These are phyloP conservation scores for Cladosporium colombiae DNA, from an alignment of 2,329 filamentous ascomycete genomes.

Conservation along the genomic window DNA sequence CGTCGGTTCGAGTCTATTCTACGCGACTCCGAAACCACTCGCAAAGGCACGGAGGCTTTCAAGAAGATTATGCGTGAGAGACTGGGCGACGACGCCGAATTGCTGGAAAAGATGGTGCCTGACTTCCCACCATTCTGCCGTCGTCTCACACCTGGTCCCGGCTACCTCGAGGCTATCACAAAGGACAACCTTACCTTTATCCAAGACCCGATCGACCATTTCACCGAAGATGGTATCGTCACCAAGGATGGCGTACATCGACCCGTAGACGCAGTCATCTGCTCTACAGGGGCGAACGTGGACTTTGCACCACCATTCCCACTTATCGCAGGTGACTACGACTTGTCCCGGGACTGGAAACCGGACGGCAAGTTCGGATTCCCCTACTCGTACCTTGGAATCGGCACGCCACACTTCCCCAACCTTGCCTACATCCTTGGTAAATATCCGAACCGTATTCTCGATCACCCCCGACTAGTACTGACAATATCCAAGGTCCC, in stretches of 20 bases:
- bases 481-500: conserved; percentile 40
- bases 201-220: conserved; percentile 42
- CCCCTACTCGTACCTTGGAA: conserved; percentile 33
- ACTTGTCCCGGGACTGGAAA: conserved; percentile 33
- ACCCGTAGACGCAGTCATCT: conserved; percentile 47
- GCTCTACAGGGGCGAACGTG: conserved; percentile 45
- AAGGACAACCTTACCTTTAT: conserved; percentile 50
- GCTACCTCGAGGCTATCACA: conserved; percentile 53
- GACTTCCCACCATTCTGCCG: conserved; percentile 44
- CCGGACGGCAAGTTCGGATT: conserved; percentile 40
- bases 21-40: conserved; percentile 41
- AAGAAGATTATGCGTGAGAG: conserved; percentile 43
- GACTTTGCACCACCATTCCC: conserved; percentile 38
- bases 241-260: conserved; percentile 43
- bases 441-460: not conserved
- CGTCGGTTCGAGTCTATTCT: conserved; percentile 46
- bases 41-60: conserved; percentile 39
- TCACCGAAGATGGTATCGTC: conserved; percentile 43
- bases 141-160: conserved; percentile 51
- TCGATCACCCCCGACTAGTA: too few relatives aligned
- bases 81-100: conserved; percentile 39
- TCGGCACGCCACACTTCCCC: conserved; percentile 29
- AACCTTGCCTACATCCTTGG: conserved; percentile 31
- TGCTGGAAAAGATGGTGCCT: conserved; percentile 44
- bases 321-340: conserved; percentile 29